These are phyloP conservation scores for Diddensiella santjacobensis DNA, from an alignment of 805 yeast genomes.

Conservation along the genomic window DNA sequence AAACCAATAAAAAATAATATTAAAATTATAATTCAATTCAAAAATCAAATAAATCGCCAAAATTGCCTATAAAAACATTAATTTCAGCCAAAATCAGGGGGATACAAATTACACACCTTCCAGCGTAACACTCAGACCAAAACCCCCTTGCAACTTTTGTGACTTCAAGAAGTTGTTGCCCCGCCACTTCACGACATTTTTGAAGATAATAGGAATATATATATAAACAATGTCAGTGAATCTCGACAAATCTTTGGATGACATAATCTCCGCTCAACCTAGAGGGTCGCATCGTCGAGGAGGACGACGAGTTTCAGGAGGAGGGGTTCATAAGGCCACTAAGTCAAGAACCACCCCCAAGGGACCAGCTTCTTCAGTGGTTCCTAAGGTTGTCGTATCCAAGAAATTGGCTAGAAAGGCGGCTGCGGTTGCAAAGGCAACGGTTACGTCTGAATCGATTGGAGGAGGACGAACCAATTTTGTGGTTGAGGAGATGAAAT, in stretches of 20 bases:
- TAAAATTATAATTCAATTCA: too few species aligned
- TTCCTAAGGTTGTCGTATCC: too few species aligned
- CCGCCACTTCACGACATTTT: too few species aligned
- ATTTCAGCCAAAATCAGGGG: too few species aligned
- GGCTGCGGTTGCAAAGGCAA: slow-evolving; percentile 1
- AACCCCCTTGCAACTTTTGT: too few species aligned
- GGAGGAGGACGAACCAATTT: slow-evolving; percentile 17
- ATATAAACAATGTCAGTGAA: slow-evolving; percentile 68
- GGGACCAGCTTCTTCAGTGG: slow-evolving; percentile 8
- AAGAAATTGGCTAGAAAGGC: slow-evolving; percentile 14
- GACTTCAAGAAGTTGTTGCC: too few species aligned
- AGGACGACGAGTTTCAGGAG: slow-evolving; percentile 20
- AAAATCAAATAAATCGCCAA: too few species aligned
- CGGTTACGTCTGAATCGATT: slow-evolving; percentile 25
- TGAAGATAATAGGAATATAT: too few species aligned
- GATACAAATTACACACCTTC: too few species aligned
- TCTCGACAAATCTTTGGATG: slow-evolving; percentile 92
- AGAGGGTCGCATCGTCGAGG: slow-evolving; percentile 27
- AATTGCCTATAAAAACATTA: too few species aligned
- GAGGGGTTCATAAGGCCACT: slow-evolving; percentile 31
- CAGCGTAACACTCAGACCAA: too few species aligned
- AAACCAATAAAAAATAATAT: too few species aligned
- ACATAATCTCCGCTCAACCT: slow-evolving; percentile 68
- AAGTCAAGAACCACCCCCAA: slow-evolving; percentile 7
- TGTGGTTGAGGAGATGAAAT: slow-evolving; percentile 34